These are phyloP conservation scores for Phytophthora sp. DNA, from an alignment of 352 stramenopile genomes.

Conservation along the genomic window DNA sequence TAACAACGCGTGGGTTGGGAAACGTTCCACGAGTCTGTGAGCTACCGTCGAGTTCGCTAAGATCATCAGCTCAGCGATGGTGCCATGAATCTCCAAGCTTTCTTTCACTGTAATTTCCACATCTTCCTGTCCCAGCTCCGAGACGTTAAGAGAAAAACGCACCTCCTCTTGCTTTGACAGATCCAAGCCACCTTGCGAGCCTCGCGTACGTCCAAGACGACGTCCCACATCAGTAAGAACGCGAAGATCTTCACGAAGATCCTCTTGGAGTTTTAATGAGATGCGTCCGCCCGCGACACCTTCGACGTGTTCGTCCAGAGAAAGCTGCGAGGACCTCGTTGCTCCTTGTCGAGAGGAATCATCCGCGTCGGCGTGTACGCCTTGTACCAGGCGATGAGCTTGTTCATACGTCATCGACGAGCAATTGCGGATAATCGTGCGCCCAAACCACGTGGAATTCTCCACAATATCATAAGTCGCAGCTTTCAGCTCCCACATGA, in stretches of 20 bases:
- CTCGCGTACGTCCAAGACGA: slow-evolving; percentile 58
- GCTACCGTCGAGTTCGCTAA: slow-evolving; percentile 92
- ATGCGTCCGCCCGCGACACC: slow-evolving; percentile 80
- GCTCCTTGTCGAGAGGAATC: slow-evolving; percentile 29
- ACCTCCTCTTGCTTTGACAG: slow-evolving; percentile 86
- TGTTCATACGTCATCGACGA: slow-evolving; percentile 89
- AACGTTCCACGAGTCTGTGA: slow-evolving; percentile 76
- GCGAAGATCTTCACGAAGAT: slow-evolving; percentile 60
- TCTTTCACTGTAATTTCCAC: slow-evolving; percentile 91
- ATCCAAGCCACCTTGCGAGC: slow-evolving; percentile 74
- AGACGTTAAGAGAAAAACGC: slow-evolving; percentile 84
- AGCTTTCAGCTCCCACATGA: slow-evolving; percentile 91
- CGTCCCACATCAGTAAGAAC: slow-evolving; percentile 75
- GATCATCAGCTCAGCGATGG: slow-evolving; percentile 95
- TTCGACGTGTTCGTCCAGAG: slow-evolving; percentile 19
- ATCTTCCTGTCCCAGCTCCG: slow-evolving; percentile 69
- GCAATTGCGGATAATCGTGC: slow-evolving; percentile 97
- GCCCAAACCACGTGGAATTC: slow-evolving; percentile 79
- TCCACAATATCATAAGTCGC: slow-evolving; percentile 65
- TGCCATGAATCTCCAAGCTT: slow-evolving; percentile 93
- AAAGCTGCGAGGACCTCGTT: not conserved
- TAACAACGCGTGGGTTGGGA: slow-evolving; percentile 87
- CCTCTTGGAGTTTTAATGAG: slow-evolving; percentile 51
- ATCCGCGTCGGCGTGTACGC: slow-evolving; percentile 62
- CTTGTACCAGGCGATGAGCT: slow-evolving; percentile 77